Evolutionary conservation across 164 flowering plant genomes (phyloP), one percentile per base, ranked within the genome.

Genomic region (Cinnamomum micranthum): DNA sequence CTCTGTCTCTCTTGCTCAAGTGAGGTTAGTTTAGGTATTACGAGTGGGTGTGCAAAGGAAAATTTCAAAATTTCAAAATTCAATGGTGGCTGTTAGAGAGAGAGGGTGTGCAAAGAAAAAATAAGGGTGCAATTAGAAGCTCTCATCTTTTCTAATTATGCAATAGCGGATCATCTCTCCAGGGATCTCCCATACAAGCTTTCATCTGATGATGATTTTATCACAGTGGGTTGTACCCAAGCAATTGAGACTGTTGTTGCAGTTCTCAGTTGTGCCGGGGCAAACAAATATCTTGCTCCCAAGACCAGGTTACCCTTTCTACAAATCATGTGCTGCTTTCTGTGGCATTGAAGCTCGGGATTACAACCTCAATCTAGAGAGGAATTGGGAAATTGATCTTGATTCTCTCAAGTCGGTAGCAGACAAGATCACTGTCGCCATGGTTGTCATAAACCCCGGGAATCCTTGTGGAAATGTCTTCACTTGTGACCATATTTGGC

Each of bases 391-490:
- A 84, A 88, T 91, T 69, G 91, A 93, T 84, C 87, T 95, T 51
- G 83, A 84, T 67, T 87, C 88, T 22, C 80, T 95, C 60, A 89
- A 89, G 79, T 77, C 88, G 68, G 85, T 95, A 20, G 96, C 92
- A 0, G 97, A 93, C 77, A 84, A 87, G 41, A 90, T 93, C 71
- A 95, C 99, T 11, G 90, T 88, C 58, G 99, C 91, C 13, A 72
- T 95, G 74, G 97, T 89, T 1, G 70, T 95, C 64, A 89, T 95
- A 68, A 95, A 95, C 79, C 99, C 97, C 1, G 97, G 96, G 10
- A 95, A 95, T 82, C 99, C 99, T 62, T 93, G 98, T 77, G 99
- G 98, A 33, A 95, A 84, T 78, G 99, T 95, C 3, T 92, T 84
- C 78, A 75, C 83, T 17, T 83, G 84, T 71, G 75, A 86, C n/a